Base-by-base conservation (phyloP, 192 early-diverging fungal genomes). In the Entomortierella lignicola region DNA sequence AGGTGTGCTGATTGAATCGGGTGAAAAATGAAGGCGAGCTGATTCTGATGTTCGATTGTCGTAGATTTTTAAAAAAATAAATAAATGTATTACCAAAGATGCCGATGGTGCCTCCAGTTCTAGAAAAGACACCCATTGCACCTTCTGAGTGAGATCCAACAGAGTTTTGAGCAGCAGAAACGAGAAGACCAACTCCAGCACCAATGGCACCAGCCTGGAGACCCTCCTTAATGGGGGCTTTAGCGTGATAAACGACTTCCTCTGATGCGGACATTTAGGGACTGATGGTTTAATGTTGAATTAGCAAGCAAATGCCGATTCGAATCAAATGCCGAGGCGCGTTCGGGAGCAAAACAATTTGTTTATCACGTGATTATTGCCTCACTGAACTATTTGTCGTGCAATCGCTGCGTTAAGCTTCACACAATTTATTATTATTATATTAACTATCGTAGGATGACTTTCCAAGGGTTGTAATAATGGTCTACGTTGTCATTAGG, bases 111-210 rank as follows among this genome's bases (percentile, higher is more conserved):
- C 87, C 72, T 61, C 92, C 91, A 58, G 86, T 86, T 74, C 87
- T 77, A 30, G 85, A 85, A 63, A 92, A 71, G 29, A 93, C 80
- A 59, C 86, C 86, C 30, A 54, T 67, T 21, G 87, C 87, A 44
- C 87, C 86, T 39, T 81, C 53, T 44, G 71, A 74, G 52, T 87
- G 84, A 44, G 77, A 73, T 69, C 83, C 85, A 43, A 90, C 41
- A 18, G 91, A 85, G 56, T 91, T 93, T 73, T 92, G 91, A 57
- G 89, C 87, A 12, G 92, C 88, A 21, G 90, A 89, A 32, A 90
- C 85, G 60, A 93, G 74, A 42, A 93, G 79, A 66, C 92, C 92
- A n/a, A 88, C 59, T 55, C 87, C 92, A 67, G 86, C 91, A 47
- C 83, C 77, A 48, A 84, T 84, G 47, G 66, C 62, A n/a, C 81